Percentiles rank a stretch among this genome's conserved stretches.
These are phyloP conservation scores for Rhizophagus prolifer DNA, from an alignment of 192 early-diverging fungal species.

Conservation along the genomic window DNA sequence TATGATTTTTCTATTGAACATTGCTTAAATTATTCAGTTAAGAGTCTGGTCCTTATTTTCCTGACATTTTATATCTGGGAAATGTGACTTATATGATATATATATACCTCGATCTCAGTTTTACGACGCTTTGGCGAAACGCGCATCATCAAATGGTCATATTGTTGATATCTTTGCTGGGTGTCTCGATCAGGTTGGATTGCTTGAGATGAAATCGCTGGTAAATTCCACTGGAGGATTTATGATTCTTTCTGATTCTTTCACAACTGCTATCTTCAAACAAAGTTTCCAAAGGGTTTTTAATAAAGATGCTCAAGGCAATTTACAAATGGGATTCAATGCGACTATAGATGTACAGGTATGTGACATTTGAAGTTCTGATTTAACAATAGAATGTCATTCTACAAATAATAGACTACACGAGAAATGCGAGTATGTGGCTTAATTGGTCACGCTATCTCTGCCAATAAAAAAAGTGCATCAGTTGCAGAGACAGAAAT, in stretches of 20 bases:
- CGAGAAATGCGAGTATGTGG: constrained; percentile 95
- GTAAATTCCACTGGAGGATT: constrained; percentile 85
- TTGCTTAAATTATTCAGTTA: background rate
- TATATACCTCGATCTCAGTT: constrained; percentile 51
- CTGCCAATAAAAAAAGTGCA: constrained; percentile 84
- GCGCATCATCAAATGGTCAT: constrained; percentile 84
- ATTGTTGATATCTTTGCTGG: constrained; percentile 96
- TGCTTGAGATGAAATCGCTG: constrained; percentile 95
- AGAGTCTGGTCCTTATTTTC: background rate
- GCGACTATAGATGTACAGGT: constrained; percentile 94
- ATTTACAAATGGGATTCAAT: constrained; percentile 96
- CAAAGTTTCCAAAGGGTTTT: constrained; percentile 95
- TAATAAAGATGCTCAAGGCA: constrained; percentile 84
- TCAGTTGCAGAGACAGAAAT: constrained; percentile 98
- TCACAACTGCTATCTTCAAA: constrained; percentile 95
- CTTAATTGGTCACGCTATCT: constrained; percentile 94
- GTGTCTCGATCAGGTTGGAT: constrained; percentile 95
- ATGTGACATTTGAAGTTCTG: constrained; percentile 1
- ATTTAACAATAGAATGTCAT: too few relatives aligned
- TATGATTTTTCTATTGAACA: constrained; percentile 27
- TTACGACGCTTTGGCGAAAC: constrained; percentile 86
- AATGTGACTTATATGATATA: background rate
- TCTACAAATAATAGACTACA: constrained; percentile 74
- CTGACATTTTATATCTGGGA: background rate
- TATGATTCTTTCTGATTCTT: constrained; percentile 96